Evolutionary conservation across 495 filamentous ascomycete species (phyloP).

Genomic region (Rhypophila decipiens): DNA sequence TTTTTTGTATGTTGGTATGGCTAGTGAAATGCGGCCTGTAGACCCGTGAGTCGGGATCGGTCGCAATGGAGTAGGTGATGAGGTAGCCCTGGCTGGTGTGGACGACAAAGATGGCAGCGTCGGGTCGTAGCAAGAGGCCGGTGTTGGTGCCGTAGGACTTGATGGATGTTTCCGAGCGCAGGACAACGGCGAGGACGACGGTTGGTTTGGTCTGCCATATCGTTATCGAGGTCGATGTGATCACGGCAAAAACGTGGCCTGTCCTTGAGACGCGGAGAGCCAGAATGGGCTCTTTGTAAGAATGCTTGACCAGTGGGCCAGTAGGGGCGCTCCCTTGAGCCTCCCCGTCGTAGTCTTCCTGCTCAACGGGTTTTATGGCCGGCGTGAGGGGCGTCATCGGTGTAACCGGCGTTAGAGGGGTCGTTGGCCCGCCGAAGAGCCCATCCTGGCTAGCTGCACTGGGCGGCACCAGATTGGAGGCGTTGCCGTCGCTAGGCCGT

Average conservation of each 20-base stretch:
- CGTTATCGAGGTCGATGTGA: conserved; percentile 73
- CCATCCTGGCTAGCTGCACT: conserved; percentile 20
- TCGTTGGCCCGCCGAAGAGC: conserved; percentile 14
- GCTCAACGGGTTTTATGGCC: conserved; percentile 46
- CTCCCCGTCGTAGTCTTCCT: conserved; percentile 33
- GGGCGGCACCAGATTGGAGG: conserved; percentile 19
- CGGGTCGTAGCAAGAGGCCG: conserved; percentile 79
- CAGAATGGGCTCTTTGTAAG: conserved; percentile 54
- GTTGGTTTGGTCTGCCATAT: conserved; percentile 98
- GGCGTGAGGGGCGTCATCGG: conserved; percentile 46
- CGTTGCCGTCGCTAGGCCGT: conserved; percentile 15
- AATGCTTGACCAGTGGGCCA: conserved; percentile 6
- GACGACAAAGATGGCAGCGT: conserved; percentile 86
- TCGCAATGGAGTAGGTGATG: conserved; percentile 90
- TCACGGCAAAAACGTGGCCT: conserved; percentile 82
- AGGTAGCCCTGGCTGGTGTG: conserved; percentile 83
- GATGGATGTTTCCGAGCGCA: conserved; percentile 72
- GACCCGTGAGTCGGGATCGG: conserved; percentile 71
- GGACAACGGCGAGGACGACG: conserved; percentile 75
- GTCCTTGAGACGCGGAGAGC: conserved; percentile 72
- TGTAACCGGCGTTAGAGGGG: conserved; percentile 31
- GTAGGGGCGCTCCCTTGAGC: conserved; percentile 6
- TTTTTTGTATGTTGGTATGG: conserved; percentile 57
- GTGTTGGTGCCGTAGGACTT: conserved; percentile 79
- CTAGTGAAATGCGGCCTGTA: conserved; percentile 74